Percentiles rank a stretch among this genome's conserved stretches.
Conservation (phyloP, 148 eudicot genomes). For the Rhododendron ferrugineum region DNA sequence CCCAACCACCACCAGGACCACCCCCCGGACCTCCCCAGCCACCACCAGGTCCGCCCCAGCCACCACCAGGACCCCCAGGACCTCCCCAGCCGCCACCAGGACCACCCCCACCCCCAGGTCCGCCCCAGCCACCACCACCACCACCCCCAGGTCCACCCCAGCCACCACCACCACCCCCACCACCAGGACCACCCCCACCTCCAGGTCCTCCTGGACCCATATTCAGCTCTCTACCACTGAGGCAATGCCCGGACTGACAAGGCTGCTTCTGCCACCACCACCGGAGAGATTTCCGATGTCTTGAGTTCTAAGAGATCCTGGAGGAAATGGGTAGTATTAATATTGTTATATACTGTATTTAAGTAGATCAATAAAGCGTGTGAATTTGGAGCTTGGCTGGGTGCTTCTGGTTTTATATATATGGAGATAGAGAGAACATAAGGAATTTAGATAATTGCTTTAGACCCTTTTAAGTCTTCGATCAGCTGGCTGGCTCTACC, state of each 20-base stretch:
- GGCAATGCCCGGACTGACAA: not conserved
- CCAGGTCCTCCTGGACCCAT: conserved; percentile 16
- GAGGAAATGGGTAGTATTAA: not conserved
- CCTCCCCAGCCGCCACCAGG: conserved; percentile 16
- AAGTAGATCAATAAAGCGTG: not conserved
- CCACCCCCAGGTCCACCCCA: conserved; percentile 9
- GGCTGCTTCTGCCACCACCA: not conserved
- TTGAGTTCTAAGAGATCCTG: not conserved
- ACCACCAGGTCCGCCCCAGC: not conserved
- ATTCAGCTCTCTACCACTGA: not conserved
- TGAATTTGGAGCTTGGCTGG: not conserved
- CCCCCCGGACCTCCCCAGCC: conserved; percentile 1
- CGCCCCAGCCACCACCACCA: conserved; percentile 9
- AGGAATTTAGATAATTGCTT: not conserved
- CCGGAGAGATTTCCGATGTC: not conserved
- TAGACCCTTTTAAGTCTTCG: not conserved
- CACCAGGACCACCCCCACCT: not conserved
- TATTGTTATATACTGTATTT: not conserved
- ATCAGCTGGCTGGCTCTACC: not conserved
- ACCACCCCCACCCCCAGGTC: conserved; percentile 13
- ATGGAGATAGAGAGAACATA: not conserved
- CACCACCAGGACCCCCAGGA: conserved; percentile 12
- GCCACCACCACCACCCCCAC: not conserved
- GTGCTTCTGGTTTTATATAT: not conserved
- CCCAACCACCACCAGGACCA: conserved; percentile 3